Conservation (phyloP, 352 stramenopile species). For the Pythium volutum region DNA sequence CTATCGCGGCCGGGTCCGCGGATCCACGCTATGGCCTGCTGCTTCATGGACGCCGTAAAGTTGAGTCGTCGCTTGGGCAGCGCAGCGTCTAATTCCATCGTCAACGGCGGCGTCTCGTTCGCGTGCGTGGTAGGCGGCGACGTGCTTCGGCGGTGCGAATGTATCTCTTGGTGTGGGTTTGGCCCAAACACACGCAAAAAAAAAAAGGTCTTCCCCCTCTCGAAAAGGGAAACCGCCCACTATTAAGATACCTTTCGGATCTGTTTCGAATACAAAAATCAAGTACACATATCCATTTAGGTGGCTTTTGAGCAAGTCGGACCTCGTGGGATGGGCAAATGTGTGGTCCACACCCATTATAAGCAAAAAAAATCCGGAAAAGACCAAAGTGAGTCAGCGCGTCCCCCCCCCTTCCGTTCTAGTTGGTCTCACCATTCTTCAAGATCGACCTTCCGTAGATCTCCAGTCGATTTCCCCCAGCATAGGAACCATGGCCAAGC, state of each 20-base stretch:
- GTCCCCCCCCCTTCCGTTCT: background rate
- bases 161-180: conserved; percentile 7
- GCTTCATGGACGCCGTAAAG: conserved; percentile 25
- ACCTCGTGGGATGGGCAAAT: conserved; percentile 8
- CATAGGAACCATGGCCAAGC: conserved; percentile 21
- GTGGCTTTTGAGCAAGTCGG: background rate
- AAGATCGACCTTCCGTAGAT: background rate
- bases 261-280: conserved; percentile 15
- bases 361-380: conserved; percentile 4
- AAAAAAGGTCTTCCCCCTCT: too few relatives aligned
- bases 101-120: background rate
- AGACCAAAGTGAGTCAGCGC: conserved; percentile 1
- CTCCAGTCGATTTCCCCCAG: background rate
- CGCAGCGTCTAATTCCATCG: background rate
- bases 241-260: conserved; percentile 3
- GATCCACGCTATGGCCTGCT: conserved; percentile 30
- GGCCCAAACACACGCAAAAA: background rate
- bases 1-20: conserved; percentile 18
- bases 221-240: conserved; percentile 5
- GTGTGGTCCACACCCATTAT: conserved; percentile 13
- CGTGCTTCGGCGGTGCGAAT: background rate
- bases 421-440: background rate
- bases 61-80: conserved; percentile 21
- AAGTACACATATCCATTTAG: background rate
- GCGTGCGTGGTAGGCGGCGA: conserved; percentile 9